phyloP scores from a whole-genome alignment of 768 basidiomycete genomes.

The Mycena filopes region DNA sequence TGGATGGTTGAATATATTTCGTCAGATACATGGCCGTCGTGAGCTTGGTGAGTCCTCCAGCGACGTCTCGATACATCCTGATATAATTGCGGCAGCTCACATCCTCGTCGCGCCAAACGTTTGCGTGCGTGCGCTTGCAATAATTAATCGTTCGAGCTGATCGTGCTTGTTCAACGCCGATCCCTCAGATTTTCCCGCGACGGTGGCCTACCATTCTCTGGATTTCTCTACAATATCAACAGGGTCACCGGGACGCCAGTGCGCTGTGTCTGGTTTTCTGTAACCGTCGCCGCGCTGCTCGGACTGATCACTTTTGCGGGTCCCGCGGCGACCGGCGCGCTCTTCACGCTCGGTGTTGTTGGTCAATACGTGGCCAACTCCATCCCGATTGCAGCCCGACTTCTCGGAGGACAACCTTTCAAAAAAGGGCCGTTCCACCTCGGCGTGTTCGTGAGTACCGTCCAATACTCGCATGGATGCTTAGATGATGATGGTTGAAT shows the following conservation, averaged over 20 bases:
- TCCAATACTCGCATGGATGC: neutral
- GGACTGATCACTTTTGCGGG: constrained; percentile 2
- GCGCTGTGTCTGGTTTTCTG: neutral
- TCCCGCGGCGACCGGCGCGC: neutral
- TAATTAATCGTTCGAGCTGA: neutral
- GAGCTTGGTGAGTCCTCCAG: neutral
- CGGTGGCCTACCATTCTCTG: neutral
- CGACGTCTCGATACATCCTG: neutral
- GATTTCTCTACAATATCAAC: constrained; percentile 10
- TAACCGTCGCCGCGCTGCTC: neutral
- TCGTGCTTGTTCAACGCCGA: neutral
- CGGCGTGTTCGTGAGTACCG: neutral
- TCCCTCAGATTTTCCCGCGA: constrained; percentile 15
- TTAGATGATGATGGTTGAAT: neutral
- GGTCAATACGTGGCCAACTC: neutral
- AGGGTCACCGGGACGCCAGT: neutral
- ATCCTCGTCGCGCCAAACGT: constrained; percentile 21
- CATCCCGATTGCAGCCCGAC: constrained; percentile 1
- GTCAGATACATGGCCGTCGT: constrained; percentile 1
- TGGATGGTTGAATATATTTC: neutral
- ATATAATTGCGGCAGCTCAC: neutral
- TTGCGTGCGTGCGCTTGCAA: constrained; percentile 1
- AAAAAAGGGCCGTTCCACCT: neutral
- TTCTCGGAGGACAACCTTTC: constrained; percentile 1
- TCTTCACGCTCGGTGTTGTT: neutral